Evolutionary conservation across 2,329 filamentous ascomycete species (phyloP).

Genomic region (Fusarium xylarioides): DNA sequence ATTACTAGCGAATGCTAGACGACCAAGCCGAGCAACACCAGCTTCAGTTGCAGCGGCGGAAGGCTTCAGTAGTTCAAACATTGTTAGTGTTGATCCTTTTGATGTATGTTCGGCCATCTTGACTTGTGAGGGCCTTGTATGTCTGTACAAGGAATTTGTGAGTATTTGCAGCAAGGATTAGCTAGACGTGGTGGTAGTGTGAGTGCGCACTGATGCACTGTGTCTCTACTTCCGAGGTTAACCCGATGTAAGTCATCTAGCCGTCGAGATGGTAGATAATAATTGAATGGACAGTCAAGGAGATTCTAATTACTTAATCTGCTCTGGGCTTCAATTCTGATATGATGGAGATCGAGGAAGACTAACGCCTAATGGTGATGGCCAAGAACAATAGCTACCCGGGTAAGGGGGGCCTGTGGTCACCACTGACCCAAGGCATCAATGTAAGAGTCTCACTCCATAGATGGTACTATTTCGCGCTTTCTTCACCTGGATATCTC

Average conservation of each 20-base stretch:
- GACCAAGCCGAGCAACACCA: slow-evolving; percentile 70
- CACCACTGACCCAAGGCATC: background rate
- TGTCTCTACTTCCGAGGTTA: slow-evolving; percentile 8
- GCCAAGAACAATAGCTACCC: background rate
- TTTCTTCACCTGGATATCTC: background rate
- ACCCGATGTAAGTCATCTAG: slow-evolving; percentile 18
- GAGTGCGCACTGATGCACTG: slow-evolving; percentile 13
- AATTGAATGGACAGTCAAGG: background rate
- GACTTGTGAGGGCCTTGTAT: slow-evolving; percentile 7
- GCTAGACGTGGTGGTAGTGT: slow-evolving; percentile 1
- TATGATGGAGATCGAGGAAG: background rate
- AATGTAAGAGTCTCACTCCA: background rate
- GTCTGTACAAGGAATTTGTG: slow-evolving; percentile 2
- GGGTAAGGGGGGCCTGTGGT: too few species aligned
- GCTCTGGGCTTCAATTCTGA: background rate
- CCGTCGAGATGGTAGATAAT: too few species aligned
- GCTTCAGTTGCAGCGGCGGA: slow-evolving; percentile 46
- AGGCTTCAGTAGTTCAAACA: slow-evolving; percentile 60
- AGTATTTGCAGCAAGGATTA: slow-evolving; percentile 35
- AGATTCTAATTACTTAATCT: background rate
- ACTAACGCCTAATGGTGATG: background rate
- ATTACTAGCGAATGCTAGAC: slow-evolving; percentile 67
- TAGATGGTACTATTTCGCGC: background rate
- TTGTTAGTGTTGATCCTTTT: slow-evolving; percentile 36
- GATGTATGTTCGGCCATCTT: slow-evolving; percentile 43